Evolutionary conservation across 306 rosid species (phyloP), one percentile per base, ranked within the genome.

Genomic region (Rubus idaeus): DNA sequence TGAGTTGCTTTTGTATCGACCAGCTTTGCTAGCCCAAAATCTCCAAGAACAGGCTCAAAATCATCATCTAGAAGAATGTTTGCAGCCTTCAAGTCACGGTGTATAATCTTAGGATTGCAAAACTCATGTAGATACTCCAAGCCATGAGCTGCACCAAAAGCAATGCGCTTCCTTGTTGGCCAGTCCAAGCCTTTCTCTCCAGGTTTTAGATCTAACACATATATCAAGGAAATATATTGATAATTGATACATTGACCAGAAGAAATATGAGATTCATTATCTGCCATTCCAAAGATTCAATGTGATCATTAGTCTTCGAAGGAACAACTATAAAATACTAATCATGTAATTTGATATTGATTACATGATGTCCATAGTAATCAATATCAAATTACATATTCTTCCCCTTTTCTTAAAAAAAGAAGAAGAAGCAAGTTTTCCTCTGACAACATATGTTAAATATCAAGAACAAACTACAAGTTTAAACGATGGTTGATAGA

Each of bases 71-170:
- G 77, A 44, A 95, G 88, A 79, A 95, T 95, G 78, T 95, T 95
- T 45, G 98, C 98, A 41, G 96, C 98, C 87, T 95, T 95, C 3
- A 95, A 79, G 85, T 95, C 98, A 26, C 98, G 96, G 75, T 95
- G 98, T 65, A 95, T 88, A 71, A 95, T 90, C 92, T 87, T 92
- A 3, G 98, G 98, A 85, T 85, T 82, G 77, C 98, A 94, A 45
- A 90, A 91, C 75, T 92, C 98, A 21, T 95, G 98, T 18, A 95
- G 85, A 73, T 95, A 95, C 82, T 89, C 97, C 84, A 95, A 88
- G 41, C 98, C 91, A 65, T 75, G 84, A 7, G 91, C 88, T 67
- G 89, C 79, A 65, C 91, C 89, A 18, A 88, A 83, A 51, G 91
- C 91, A 10, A 88, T 78, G 8, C 68, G 85, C 47, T 79, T 85